phyloP scores from a whole-genome alignment of 805 yeast species.

The Wickerhamiella alocasiicola region DNA sequence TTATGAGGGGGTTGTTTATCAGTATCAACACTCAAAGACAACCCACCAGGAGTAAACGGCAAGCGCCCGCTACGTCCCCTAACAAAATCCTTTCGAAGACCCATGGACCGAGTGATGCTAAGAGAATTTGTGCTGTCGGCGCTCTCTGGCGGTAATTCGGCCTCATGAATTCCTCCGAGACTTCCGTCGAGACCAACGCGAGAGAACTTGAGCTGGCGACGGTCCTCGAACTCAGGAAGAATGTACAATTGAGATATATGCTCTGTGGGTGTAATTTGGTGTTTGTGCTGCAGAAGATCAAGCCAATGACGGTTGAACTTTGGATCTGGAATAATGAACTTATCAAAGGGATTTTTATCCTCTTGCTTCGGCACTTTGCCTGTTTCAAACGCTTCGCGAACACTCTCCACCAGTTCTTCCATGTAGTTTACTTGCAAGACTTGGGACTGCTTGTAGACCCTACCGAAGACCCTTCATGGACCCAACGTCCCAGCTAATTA shows the following conservation, averaged over 20 bases:
- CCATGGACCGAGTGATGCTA: constrained; percentile 56
- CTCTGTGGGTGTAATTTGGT: constrained; percentile 23
- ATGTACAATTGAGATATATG: constrained; percentile 39
- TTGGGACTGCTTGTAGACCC: no score
- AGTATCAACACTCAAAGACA: constrained; percentile 27
- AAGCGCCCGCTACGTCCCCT: constrained; percentile 60
- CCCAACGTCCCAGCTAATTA: no score
- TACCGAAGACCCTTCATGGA: no score
- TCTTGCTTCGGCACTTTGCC: neutral
- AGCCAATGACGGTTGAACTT: constrained; percentile 58
- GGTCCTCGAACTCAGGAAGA: constrained; percentile 47
- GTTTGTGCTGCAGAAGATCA: constrained; percentile 43
- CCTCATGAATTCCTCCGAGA: constrained; percentile 52
- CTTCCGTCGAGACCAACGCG: constrained; percentile 66
- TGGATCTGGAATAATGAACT: constrained; percentile 50
- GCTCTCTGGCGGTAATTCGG: constrained; percentile 34
- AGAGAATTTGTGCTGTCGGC: constrained; percentile 59
- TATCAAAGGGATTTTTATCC: constrained; percentile 25
- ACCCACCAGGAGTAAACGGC: constrained; percentile 92
- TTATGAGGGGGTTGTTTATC: constrained; percentile 38
- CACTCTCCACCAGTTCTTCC: constrained; percentile 3
- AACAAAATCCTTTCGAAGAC: constrained; percentile 47
- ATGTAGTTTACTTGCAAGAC: neutral
- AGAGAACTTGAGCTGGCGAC: constrained; percentile 55
- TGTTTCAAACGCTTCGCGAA: constrained; percentile 3